Conservation (phyloP, 1,139 yeast genomes). For the Candida labiduridarum region DNA sequence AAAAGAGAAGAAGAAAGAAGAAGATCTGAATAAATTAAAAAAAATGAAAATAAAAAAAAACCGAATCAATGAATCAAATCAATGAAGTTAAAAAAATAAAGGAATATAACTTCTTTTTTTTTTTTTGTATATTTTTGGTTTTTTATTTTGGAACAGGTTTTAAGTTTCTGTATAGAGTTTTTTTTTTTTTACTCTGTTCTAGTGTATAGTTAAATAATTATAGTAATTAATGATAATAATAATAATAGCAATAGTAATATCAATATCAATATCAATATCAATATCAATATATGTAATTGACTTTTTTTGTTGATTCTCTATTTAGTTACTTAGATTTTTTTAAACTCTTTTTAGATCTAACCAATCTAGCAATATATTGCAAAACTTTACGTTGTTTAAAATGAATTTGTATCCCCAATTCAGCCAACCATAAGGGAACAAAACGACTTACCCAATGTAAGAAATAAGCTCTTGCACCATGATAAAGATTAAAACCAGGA, state of each 20-base stretch:
- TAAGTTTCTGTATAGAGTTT: not conserved
- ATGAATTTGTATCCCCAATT: conserved; percentile 26
- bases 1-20: conserved; percentile 80
- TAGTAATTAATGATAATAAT: not conserved
- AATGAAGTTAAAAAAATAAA: too few relatives aligned
- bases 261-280: not conserved
- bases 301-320: not conserved
- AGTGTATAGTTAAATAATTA: not conserved
- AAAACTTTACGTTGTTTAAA: conserved; percentile 35
- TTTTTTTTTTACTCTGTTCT: not conserved
- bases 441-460: conserved; percentile 26
- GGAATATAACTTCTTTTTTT: not conserved
- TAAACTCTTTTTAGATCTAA: conserved; percentile 1
- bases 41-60: too few relatives aligned
- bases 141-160: not conserved
- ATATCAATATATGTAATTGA: not conserved
- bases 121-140: not conserved
- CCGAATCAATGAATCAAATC: too few relatives aligned
- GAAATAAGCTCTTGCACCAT: conserved; percentile 26
- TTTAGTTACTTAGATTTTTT: not conserved
- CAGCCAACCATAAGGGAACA: conserved; percentile 35
- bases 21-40: conserved; percentile 22
- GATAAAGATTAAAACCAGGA: conserved; percentile 35
- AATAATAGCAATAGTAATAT: not conserved
- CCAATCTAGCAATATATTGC: conserved; percentile 11